Evolutionary conservation across 768 basidiomycete species (phyloP).

Genomic region (Phylloporus scabripes): DNA sequence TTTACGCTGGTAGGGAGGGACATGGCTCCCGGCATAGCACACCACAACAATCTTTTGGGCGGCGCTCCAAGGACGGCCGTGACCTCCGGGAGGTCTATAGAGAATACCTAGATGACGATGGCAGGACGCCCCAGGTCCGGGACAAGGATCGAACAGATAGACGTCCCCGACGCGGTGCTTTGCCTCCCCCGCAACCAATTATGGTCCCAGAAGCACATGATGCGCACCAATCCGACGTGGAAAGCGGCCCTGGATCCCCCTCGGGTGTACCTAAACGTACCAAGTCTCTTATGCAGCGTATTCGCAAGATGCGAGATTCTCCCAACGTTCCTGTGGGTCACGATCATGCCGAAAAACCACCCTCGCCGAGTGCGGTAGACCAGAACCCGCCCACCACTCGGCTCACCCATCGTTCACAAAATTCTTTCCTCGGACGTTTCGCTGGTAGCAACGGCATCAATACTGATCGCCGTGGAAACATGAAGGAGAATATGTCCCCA

Average conservation of each 20-base stretch:
- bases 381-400: slow-evolving; percentile 29
- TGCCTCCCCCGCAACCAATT: slow-evolving; percentile 83
- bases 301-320: slow-evolving; percentile 82
- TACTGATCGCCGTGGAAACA: slow-evolving; percentile 33
- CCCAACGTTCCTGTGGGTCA: slow-evolving; percentile 72
- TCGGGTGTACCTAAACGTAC: slow-evolving; percentile 57
- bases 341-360: slow-evolving; percentile 37
- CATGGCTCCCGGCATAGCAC: slow-evolving; percentile 33
- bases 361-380: slow-evolving; percentile 41
- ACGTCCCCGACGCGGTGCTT: slow-evolving; percentile 42
- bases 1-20: slow-evolving; percentile 60
- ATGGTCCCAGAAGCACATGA: slow-evolving; percentile 61
- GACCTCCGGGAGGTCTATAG: slow-evolving; percentile 45
- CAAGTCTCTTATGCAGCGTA: slow-evolving; percentile 83
- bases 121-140: slow-evolving; percentile 22
- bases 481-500: slow-evolving; percentile 30
- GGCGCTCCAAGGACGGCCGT: slow-evolving; percentile 45
- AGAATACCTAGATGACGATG: slow-evolving; percentile 40
- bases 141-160: slow-evolving; percentile 33
- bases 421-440: slow-evolving; percentile 75
- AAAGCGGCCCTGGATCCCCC: slow-evolving; percentile 38
- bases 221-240: slow-evolving; percentile 33
- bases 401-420: slow-evolving; percentile 67
- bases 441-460: slow-evolving; percentile 33
- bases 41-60: slow-evolving; percentile 32